Base-by-base conservation (phyloP, 495 filamentous ascomycete species). In the Neurospora pannonica region DNA sequence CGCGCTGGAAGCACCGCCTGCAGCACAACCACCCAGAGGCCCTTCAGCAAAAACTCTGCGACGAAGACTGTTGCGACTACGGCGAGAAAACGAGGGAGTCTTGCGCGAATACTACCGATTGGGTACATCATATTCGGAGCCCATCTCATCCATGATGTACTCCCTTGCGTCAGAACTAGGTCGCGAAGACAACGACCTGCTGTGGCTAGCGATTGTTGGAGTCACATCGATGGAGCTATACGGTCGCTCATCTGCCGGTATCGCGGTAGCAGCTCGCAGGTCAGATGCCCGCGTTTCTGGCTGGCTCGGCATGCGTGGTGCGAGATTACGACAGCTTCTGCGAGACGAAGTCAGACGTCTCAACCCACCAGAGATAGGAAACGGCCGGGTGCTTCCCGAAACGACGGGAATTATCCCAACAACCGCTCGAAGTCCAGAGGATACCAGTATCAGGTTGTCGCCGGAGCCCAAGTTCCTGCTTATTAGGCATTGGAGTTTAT, bases 391-490 rank as follows among this genome's bases (percentile, higher is more conserved):
- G 77, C 75, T 81, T 4, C 78, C 84, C 70, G 92, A 94, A 70
- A 87, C 88, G 71, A 89, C 85, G 11, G 93, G 92, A 37, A 87
- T 94, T 40, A 97, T 98, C 74, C 94, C 93, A 39, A 97, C 94
- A 0, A 93, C 93, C 17, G 96, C 94, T 3, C 86, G 91, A 73
- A 94, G 91, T 74, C 94, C 97, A 19, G 94, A 93, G 69, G 96
- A 99, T 81, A 97, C 89, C 28, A 91, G 93, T 67, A 99, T 99
- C 77, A 92, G 94, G 21, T 82, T 99, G 38, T 97, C 94, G 0
- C 96, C 97, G 0, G 96, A 99, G 81, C 97, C 95, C 40, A 92
- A 92, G 71, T 98, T 99, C 77, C 89, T 98, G 36, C 89, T 99
- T 1, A 93, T 99, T 71, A 87, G 96, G 34, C 96, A 99, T 79